Evolutionary conservation across 495 filamentous ascomycete genomes (phyloP), one percentile per base, ranked within the genome.

Genomic region (Podospora fimiseda): DNA sequence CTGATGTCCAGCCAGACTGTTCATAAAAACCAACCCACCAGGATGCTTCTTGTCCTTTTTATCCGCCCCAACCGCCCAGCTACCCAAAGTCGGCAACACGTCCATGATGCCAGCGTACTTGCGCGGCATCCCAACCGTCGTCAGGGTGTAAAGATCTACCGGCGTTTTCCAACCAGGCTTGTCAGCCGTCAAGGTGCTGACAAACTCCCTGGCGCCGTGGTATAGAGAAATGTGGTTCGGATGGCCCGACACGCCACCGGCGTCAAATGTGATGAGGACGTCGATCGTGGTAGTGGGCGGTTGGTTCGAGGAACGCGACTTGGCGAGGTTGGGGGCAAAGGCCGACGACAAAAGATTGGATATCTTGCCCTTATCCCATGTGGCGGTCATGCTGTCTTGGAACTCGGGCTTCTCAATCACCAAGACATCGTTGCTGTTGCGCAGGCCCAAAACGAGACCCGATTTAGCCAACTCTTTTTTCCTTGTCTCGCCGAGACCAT

Each of bases 161-260:
- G 90, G 89, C 53, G 81, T 79, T 3, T 76, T 67, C 74, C 84
- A 92, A 0, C 85, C 87, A 11, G 73, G 63, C 60, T 81, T 81
- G 20, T 75, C 76, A 16, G 78, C 79, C 72, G 82, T 80, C 9
- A 90, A 72, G 13, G 64, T 58, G n/a, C 69, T 73, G 21, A 86
- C 67, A 66, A 91, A 98, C 23, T 76, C 63, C n/a, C 78, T 71
- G 8, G 90, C 89, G 39, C 92, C 93, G 60, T 88, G 78, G 63
- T 89, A 89, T 0, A 95, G 80, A 2, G 87, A 87, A 41, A 87
- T 87, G 69, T 98, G 93, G 69, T 98, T 98, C 11, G 88, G 86
- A 68, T 98, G 93, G 37, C 77, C 76, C 50, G 88, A 94, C 18
- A 98, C 74, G 30, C 93, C 93, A 57, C 70, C 39, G 13, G 66